These are phyloP conservation scores for Yamadazyma sp. DNA, from an alignment of 1,139 yeast genomes.

Conservation along the genomic window DNA sequence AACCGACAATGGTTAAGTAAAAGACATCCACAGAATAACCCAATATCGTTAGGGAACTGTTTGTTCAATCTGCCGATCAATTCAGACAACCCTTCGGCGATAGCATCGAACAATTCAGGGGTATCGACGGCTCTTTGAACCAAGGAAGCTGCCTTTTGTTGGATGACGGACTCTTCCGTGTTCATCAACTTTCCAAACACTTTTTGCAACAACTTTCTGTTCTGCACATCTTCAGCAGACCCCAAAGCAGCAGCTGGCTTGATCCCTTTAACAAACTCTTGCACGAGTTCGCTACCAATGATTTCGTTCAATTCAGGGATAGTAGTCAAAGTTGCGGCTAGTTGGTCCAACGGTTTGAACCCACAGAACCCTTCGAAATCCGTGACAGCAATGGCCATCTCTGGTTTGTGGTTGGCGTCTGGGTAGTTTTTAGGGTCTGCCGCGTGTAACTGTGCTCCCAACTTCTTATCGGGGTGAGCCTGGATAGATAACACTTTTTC, in stretches of 20 bases:
- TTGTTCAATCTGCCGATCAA: constrained; percentile 73
- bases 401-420: constrained; percentile 98
- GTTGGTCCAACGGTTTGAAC: constrained; percentile 83
- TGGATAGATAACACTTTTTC: constrained; percentile 92
- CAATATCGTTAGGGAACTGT: constrained; percentile 92
- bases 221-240: constrained; percentile 47
- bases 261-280: constrained; percentile 52
- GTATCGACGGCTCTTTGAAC: constrained; percentile 58
- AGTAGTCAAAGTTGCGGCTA: constrained; percentile 61
- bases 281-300: constrained; percentile 61
- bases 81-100: constrained; percentile 58
- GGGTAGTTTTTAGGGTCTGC: constrained; percentile 93
- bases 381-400: constrained; percentile 97
- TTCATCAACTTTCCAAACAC: constrained; percentile 85
- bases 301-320: constrained; percentile 76
- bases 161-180: constrained; percentile 58
- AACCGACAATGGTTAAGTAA: constrained; percentile 84
- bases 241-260: constrained; percentile 45
- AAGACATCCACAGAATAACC: constrained; percentile 93
- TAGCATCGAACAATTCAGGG: constrained; percentile 48
- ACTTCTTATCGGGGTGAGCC: constrained; percentile 93
- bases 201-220: constrained; percentile 66
- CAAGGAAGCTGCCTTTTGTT: constrained; percentile 55
- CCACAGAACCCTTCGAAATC: constrained; percentile 98
- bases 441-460: constrained; percentile 74